Percentiles rank a stretch among this genome's conserved stretches.
These are phyloP conservation scores for Pilasporangium apinafurcum DNA, from an alignment of 352 stramenopile species.

Conservation along the genomic window DNA sequence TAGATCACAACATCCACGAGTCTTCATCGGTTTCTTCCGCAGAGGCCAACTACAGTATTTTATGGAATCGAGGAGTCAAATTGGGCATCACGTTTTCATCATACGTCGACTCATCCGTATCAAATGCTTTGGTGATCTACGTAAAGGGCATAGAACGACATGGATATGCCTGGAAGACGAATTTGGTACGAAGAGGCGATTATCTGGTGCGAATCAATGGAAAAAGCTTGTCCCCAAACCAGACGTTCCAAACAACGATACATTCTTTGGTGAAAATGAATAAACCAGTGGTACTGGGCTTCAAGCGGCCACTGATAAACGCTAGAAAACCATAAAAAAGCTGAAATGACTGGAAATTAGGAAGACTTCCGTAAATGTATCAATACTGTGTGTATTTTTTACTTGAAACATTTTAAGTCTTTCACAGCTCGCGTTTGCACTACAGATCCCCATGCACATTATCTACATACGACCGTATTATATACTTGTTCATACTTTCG, in stretches of 20 bases:
- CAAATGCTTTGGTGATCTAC: constrained; percentile 26
- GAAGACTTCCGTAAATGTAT: too few species aligned
- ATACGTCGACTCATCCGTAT: constrained; percentile 24
- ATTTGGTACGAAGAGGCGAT: constrained; percentile 30
- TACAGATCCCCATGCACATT: too few species aligned
- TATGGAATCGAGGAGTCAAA: constrained; percentile 26
- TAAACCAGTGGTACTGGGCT: constrained; percentile 30
- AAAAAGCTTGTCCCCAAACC: constrained; percentile 13
- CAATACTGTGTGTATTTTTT: too few species aligned
- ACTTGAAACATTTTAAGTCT: too few species aligned
- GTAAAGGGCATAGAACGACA: constrained; percentile 25
- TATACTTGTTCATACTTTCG: too few species aligned
- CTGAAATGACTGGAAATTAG: too few species aligned
- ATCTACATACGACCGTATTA: too few species aligned
- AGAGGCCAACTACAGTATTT: constrained; percentile 31
- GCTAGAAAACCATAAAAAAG: constrained; percentile 1
- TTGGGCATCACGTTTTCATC: constrained; percentile 38
- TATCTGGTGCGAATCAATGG: constrained; percentile 33
- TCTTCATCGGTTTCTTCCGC: not conserved
- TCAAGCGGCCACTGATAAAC: constrained; percentile 29
- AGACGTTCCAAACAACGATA: constrained; percentile 32
- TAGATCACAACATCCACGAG: not conserved
- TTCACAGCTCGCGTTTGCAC: too few species aligned
- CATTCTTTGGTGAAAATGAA: constrained; percentile 14
- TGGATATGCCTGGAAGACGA: constrained; percentile 22